These are phyloP conservation scores for Syzygium aromaticum DNA, from an alignment of 345 rosid species.

Conservation along the genomic window DNA sequence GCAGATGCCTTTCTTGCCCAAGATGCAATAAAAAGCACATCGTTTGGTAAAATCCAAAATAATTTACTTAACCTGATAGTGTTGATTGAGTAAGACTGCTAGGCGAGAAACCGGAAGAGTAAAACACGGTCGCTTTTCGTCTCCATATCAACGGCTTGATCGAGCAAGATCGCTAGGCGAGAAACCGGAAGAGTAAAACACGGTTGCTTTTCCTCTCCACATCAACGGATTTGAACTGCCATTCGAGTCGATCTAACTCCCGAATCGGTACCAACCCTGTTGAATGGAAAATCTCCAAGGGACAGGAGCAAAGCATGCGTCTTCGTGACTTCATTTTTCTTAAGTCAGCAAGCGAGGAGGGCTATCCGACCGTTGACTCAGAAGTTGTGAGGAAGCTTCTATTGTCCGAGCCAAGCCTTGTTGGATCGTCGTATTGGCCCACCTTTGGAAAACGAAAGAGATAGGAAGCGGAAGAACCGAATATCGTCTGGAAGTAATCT, in stretches of 20 bases:
- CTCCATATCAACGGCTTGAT: neutral
- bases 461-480: neutral
- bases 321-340: neutral
- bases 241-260: neutral
- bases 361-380: neutral
- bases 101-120: neutral
- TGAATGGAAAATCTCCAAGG: neutral
- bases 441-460: neutral
- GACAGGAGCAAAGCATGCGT: neutral
- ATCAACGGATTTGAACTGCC: neutral
- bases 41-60: neutral
- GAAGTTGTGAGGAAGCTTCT: neutral
- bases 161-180: neutral
- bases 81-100: neutral
- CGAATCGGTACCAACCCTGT: neutral
- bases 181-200: neutral
- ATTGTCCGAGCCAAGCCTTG: neutral
- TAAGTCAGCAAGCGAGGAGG: neutral
- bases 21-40: neutral
- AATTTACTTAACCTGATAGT: neutral
- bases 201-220: neutral
- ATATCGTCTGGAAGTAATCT: neutral
- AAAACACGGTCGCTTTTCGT: neutral
- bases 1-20: neutral
- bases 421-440: neutral